A percentile compares a stretch with the other conserved stretches of the same genome.
Conservation (phyloP, 495 filamentous ascomycete species). For the Podospora sp. region DNA sequence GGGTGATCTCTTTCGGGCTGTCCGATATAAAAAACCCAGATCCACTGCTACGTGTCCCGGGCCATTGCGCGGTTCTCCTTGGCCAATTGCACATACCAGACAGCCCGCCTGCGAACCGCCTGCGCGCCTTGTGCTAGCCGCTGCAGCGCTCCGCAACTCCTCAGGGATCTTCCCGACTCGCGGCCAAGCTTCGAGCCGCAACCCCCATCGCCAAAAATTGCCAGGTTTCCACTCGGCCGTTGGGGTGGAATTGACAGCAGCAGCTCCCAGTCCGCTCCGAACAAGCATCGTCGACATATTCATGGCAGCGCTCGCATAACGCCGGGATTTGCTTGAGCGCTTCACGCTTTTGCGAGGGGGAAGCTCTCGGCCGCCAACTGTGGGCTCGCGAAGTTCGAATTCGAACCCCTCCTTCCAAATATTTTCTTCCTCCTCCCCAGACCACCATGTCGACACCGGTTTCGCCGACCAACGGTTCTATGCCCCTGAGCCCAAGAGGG, state of each 20-base stretch:
- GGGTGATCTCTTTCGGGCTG: background rate
- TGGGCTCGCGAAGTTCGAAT: background rate
- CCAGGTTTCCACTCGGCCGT: background rate
- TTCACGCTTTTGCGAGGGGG: background rate
- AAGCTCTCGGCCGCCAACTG: constrained; percentile 11
- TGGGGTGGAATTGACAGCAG: too few species aligned
- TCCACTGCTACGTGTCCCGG: constrained; percentile 18
- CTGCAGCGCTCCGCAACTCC: constrained; percentile 10
- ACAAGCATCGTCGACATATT: background rate
- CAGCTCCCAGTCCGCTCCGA: background rate
- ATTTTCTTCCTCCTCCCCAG: background rate
- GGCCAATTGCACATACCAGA: constrained; percentile 19
- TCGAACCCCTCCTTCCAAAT: background rate
- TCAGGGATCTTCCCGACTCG: constrained; percentile 10
- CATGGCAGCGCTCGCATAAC: constrained; percentile 24
- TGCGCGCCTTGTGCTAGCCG: background rate
- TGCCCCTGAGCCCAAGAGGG: constrained; percentile 3
- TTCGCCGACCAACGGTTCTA: constrained; percentile 31
- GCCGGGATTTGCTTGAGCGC: constrained; percentile 10
- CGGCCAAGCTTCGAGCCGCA: background rate
- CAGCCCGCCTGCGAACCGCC: background rate
- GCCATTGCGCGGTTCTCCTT: constrained; percentile 15
- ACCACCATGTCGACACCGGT: constrained; percentile 31
- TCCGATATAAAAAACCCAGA: constrained; percentile 1
- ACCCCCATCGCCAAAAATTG: constrained; percentile 1